A percentile compares a stretch with the other conserved stretches of the same genome.
phyloP scores from a whole-genome alignment of 2,329 filamentous ascomycete species.

The Domatiomyces catenatus region DNA sequence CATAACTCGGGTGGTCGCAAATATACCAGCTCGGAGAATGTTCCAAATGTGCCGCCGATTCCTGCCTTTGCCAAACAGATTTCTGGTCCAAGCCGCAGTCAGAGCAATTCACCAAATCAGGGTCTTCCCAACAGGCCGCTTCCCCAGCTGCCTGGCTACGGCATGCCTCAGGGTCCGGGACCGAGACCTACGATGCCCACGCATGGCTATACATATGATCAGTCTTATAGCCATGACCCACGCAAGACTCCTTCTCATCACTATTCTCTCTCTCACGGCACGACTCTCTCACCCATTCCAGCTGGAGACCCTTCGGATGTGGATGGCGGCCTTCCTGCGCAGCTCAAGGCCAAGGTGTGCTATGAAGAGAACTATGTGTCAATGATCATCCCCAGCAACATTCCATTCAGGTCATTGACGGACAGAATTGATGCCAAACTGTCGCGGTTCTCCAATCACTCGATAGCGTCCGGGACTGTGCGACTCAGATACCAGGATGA shows the following conservation, averaged over 20 bases:
- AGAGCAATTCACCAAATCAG: conserved; percentile 62
- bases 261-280: conserved; percentile 15
- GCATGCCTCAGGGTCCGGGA: conserved; percentile 26
- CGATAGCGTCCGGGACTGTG: conserved; percentile 65
- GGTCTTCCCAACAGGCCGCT: conserved; percentile 52
- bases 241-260: conserved; percentile 11
- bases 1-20: conserved; percentile 37
- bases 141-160: conserved; percentile 49
- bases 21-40: conserved; percentile 34
- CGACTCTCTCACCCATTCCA: conserved; percentile 22
- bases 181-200: conserved; percentile 11
- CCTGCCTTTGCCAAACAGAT: conserved; percentile 51
- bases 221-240: conserved; percentile 8
- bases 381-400: conserved; percentile 90
- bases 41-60: conserved; percentile 62
- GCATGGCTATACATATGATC: conserved; percentile 15
- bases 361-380: conserved; percentile 86
- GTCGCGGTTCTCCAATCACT: conserved; percentile 67
- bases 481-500: conserved; percentile 83
- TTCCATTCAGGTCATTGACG: conserved; percentile 81
- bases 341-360: conserved; percentile 91
- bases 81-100: conserved; percentile 56
- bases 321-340: conserved; percentile 44
- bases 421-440: conserved; percentile 95
- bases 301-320: conserved; percentile 12